Evolutionary conservation across 306 rosid species (phyloP), one percentile per base, ranked within the genome.

Genomic region (Quillaja saponaria): DNA sequence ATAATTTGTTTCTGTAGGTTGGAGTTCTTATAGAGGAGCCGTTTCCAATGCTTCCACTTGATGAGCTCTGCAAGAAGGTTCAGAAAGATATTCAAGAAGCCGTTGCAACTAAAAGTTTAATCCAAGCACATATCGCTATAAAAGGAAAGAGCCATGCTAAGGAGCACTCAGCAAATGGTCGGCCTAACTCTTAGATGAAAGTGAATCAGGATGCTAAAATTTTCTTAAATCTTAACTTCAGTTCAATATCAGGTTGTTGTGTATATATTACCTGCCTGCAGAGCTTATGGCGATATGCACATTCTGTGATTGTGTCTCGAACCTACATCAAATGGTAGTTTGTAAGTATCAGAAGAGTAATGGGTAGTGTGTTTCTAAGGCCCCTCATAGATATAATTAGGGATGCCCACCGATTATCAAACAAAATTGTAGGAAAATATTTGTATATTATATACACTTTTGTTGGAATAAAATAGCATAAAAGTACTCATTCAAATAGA

Each of bases 11-110:
- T 49, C 4, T 63, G 54, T 47, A 90, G 97, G 97, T 90, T 49
- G 97, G 97, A 67, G 97, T 87, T 71, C 97, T 90, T 14, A 90
- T 90, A 59, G 97, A 90, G 76, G 97, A 90, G 71, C 97, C 97
- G 51, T 90, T 90, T 78, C 79, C 97, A 19, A 80, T 85, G 90
- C 94, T 87, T 49, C 91, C 91, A 53, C 90, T 90, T 9, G 92
- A 87, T 49, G 97, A 79, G 2, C 81, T 85, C 55, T 90, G 97
- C 69, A 55, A 49, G 20, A 61, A 69, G 57, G 90, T 84, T 21
- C 85, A 67, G 47, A 55, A 19, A 14, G 89, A 83, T 58, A 76
- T 90, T 55, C 69, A 80, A 51, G 97, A 90, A 75, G 87, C 95
- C 12, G 37, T 83, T 13, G 68, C 64, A 10, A 59, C 72, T 0